Evolutionary conservation across 1,139 yeast species (phyloP), one percentile per base, ranked within the genome.

Genomic region (Suhomyces kunorum): DNA sequence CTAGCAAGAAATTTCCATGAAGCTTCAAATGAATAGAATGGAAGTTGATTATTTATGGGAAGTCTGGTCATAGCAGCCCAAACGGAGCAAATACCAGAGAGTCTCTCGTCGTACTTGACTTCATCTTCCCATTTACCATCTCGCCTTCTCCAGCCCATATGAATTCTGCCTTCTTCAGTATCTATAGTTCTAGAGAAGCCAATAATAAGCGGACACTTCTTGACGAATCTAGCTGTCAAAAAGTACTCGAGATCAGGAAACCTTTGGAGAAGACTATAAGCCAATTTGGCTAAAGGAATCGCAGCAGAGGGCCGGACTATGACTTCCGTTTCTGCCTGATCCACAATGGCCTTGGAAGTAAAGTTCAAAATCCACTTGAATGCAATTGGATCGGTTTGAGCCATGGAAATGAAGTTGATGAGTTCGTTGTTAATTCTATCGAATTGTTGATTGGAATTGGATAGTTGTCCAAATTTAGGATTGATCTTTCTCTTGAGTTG

Each of bases 291-390:
- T 35, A 94, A 66, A 0, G 98, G 95, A 12, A 84, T 56, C 0
- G 97, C 88, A 1, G 92, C 80, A 34, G 80, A 77, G 1, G 95
- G 81, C 45, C 84, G 79, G 0, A 87, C 95, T 5, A 86, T 76
- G 9, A 88, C 90, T 61, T 92, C 98, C 0, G 95, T 80, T 61
- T 89, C 98, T 1, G 97, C 95, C 63, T 94, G 98, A 28, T 86
- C 81, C 1, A 92, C 87, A 1, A 89, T 66, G 2, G 94, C 86
- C 56, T 92, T 92, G 7, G 96, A 85, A 26, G 85, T 76, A 54
- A 83, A 85, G 56, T 92, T 92, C 26, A 89, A 64, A 11, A 84
- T 73, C 89, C 95, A 90, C 28, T 74, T 63, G 54, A 68, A 83
- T 0, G 82, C 84, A 12, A 83, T 56, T 1, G 71, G 73, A 42